These are phyloP conservation scores for Aspergillus sp. DNA, from an alignment of 2,329 filamentous ascomycete species.

Conservation along the genomic window DNA sequence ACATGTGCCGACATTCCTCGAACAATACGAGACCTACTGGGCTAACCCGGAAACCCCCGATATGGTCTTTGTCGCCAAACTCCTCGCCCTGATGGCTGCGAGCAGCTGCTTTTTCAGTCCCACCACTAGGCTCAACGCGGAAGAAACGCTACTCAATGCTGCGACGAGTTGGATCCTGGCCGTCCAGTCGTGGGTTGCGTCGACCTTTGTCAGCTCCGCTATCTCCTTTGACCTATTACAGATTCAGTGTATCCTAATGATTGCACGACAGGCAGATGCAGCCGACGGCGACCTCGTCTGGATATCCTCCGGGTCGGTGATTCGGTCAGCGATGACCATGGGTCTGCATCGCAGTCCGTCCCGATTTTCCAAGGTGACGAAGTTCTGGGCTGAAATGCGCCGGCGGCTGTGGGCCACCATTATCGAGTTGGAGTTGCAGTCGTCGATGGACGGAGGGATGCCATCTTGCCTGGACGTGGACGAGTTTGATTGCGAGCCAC, in stretches of 20 bases:
- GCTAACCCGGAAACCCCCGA: constrained; percentile 38
- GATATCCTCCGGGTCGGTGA: constrained; percentile 37
- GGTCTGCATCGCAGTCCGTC: constrained; percentile 41
- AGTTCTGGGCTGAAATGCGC: constrained; percentile 44
- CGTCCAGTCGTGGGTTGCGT: constrained; percentile 33
- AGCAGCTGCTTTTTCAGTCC: constrained; percentile 44
- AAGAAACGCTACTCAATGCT: constrained; percentile 42
- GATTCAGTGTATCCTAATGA: constrained; percentile 30
- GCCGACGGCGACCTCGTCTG: constrained; percentile 33
- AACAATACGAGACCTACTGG: constrained; percentile 58
- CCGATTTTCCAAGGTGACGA: constrained; percentile 31
- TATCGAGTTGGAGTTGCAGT: constrained; percentile 40
- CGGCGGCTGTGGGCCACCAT: constrained; percentile 47
- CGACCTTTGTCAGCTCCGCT: constrained; percentile 28
- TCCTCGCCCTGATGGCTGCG: constrained; percentile 37
- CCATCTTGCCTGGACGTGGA: constrained; percentile 32
- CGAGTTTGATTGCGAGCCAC: constrained; percentile 36
- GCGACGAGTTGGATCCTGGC: constrained; percentile 45
- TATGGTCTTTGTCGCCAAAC: constrained; percentile 46
- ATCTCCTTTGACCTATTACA: constrained; percentile 32
- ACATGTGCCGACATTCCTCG: constrained; percentile 56
- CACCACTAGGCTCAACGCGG: constrained; percentile 19
- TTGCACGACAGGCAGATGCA: constrained; percentile 31
- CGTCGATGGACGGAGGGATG: constrained; percentile 34
- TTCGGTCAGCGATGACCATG: constrained; percentile 42